These are phyloP conservation scores for Zymoseptoria crescenta DNA, from an alignment of 2,329 filamentous ascomycete species.

Conservation along the genomic window DNA sequence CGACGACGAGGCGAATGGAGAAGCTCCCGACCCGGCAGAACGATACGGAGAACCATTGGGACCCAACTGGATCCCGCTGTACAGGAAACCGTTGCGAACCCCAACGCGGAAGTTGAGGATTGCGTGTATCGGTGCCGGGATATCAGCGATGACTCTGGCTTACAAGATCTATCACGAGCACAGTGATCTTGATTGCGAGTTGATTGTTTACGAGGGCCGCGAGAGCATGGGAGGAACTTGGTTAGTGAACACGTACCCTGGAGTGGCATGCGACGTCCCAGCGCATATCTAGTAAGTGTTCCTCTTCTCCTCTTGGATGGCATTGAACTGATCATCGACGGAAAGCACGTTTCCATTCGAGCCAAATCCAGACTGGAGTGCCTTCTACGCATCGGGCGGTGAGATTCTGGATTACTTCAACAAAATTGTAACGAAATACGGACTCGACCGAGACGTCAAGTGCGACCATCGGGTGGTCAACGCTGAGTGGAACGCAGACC, in stretches of 20 bases:
- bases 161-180: slow-evolving; percentile 35
- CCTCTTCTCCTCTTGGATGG: slow-evolving; percentile 28
- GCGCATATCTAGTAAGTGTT: slow-evolving; percentile 33
- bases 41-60: slow-evolving; percentile 24
- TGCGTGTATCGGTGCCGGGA: slow-evolving; percentile 28
- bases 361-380: slow-evolving; percentile 38
- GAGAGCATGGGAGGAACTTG: slow-evolving; percentile 34
- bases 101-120: slow-evolving; percentile 23
- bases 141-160: slow-evolving; percentile 33
- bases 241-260: slow-evolving; percentile 37
- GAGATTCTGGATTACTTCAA: slow-evolving; percentile 39
- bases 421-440: slow-evolving; percentile 32
- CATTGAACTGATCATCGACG: background rate
- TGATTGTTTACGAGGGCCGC: slow-evolving; percentile 39
- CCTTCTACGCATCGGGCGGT: slow-evolving; percentile 33
- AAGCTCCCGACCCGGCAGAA: slow-evolving; percentile 15
- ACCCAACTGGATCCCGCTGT: slow-evolving; percentile 27
- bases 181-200: slow-evolving; percentile 25
- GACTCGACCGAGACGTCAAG: slow-evolving; percentile 34
- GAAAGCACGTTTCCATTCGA: slow-evolving; percentile 33
- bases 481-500: slow-evolving; percentile 29
- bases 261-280: slow-evolving; percentile 36
- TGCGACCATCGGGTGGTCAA: slow-evolving; percentile 31
- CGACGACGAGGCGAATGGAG: slow-evolving; percentile 20
- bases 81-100: slow-evolving; percentile 25